These are phyloP conservation scores for Lachancea meyersii DNA, from an alignment of 805 yeast species.

Conservation along the genomic window DNA sequence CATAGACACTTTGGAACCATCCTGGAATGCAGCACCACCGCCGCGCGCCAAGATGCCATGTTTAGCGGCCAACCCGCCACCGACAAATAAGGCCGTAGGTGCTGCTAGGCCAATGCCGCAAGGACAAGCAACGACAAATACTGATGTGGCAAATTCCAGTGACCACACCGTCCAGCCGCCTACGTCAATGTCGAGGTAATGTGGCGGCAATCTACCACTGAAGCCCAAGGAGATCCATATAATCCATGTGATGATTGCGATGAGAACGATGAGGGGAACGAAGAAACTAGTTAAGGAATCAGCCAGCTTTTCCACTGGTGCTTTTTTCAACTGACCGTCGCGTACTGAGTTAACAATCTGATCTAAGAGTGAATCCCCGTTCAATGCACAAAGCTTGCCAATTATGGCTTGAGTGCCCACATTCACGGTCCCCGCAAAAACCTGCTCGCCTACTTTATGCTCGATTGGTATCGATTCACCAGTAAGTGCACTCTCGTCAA, in stretches of 20 bases:
- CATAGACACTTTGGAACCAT: constrained; percentile 56
- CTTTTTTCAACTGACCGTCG: constrained; percentile 64
- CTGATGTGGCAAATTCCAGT: constrained; percentile 68
- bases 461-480: constrained; percentile 58
- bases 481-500: constrained; percentile 57
- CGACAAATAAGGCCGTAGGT: constrained; percentile 76
- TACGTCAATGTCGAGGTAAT: constrained; percentile 54
- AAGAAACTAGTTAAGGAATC: constrained; percentile 63
- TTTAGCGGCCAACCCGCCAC: constrained; percentile 72
- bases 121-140: constrained; percentile 79
- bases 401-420: constrained; percentile 48
- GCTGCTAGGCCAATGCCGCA: constrained; percentile 84
- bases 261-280: constrained; percentile 59
- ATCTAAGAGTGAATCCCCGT: constrained; percentile 61
- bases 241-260: constrained; percentile 61
- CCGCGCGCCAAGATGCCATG: constrained; percentile 71
- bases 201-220: constrained; percentile 46
- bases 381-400: constrained; percentile 51
- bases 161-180: constrained; percentile 81
- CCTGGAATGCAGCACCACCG: constrained; percentile 79
- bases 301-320: constrained; percentile 68
- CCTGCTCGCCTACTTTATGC: constrained; percentile 54
- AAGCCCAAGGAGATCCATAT: constrained; percentile 60
- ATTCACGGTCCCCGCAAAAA: constrained; percentile 69
- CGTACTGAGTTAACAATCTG: constrained; percentile 65